phyloP scores from a whole-genome alignment of 2,329 filamentous ascomycete species.

The Ophiostoma ulmi region DNA sequence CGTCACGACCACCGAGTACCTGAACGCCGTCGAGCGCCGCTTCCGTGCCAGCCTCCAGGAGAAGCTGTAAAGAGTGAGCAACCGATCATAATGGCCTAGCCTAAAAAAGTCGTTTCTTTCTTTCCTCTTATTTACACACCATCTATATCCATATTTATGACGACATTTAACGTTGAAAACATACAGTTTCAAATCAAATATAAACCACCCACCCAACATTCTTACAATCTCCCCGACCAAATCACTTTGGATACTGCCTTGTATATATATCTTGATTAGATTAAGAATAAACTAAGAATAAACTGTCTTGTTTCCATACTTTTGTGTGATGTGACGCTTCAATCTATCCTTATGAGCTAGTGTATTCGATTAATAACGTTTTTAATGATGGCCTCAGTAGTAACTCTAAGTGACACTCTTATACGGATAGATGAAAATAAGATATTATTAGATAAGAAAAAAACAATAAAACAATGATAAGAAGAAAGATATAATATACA shows the following conservation, averaged over 20 bases:
- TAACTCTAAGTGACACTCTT: too few relatives aligned
- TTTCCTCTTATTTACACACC: neutral
- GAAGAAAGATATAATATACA: neutral
- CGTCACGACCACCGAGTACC: slow-evolving; percentile 87
- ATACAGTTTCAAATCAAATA: neutral
- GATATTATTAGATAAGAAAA: neutral
- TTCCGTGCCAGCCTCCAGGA: slow-evolving; percentile 75
- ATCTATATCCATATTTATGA: slow-evolving; percentile 5
- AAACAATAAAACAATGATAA: neutral
- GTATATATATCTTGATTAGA: neutral
- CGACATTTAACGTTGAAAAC: slow-evolving; percentile 6
- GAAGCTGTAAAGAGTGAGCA: slow-evolving; percentile 55
- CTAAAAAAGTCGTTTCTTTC: neutral
- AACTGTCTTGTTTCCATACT: too few relatives aligned
- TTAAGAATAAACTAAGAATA: too few relatives aligned
- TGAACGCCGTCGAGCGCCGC: slow-evolving; percentile 85
- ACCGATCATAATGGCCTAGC: neutral
- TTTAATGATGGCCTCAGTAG: too few relatives aligned
- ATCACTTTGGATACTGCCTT: neutral
- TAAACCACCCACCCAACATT: neutral
- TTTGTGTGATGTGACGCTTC: too few relatives aligned
- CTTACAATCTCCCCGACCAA: neutral
- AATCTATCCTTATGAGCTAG: too few relatives aligned
- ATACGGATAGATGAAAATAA: neutral
- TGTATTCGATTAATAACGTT: too few relatives aligned